A percentile compares a stretch with the other conserved stretches of the same genome.
These are phyloP conservation scores for Blastobotrys parvus DNA, from an alignment of 805 yeast genomes.

Conservation along the genomic window DNA sequence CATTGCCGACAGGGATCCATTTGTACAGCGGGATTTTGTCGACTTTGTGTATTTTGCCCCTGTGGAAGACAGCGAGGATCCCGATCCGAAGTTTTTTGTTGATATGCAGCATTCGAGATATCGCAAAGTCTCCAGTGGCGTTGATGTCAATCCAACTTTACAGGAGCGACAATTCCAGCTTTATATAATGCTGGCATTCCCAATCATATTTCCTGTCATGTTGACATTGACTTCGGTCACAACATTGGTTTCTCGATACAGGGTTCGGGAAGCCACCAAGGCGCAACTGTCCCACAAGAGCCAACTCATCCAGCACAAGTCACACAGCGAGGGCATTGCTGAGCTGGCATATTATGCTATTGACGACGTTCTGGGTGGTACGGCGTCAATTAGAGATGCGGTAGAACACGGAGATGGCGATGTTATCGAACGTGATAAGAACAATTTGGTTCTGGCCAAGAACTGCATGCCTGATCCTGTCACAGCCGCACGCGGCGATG, in stretches of 20 bases:
- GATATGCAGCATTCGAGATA: constrained; percentile 18
- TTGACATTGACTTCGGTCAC: constrained; percentile 13
- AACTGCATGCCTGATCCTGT: not conserved
- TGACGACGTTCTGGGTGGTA: constrained; percentile 12
- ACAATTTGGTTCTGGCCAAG: not conserved
- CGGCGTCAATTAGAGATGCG: constrained; percentile 3
- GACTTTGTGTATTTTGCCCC: constrained; percentile 28
- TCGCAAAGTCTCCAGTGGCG: constrained; percentile 2
- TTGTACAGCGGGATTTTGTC: constrained; percentile 45
- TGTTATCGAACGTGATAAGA: not conserved
- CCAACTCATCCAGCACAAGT: not conserved
- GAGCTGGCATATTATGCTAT: constrained; percentile 12
- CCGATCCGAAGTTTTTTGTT: constrained; percentile 11
- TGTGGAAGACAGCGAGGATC: constrained; percentile 2
- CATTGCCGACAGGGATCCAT: constrained; percentile 67
- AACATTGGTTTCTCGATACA: constrained; percentile 14
- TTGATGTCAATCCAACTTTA: constrained; percentile 5
- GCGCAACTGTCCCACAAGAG: not conserved
- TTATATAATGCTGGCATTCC: constrained; percentile 8
- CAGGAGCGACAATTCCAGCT: constrained; percentile 13
- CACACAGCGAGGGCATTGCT: constrained; percentile 11
- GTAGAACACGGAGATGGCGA: not conserved
- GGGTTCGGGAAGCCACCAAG: constrained; percentile 10
- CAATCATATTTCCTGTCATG: constrained; percentile 16
- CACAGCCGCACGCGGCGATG: not conserved